Conservation (phyloP, 352 stramenopile species). For the Pythium rhizo-oryzae region DNA sequence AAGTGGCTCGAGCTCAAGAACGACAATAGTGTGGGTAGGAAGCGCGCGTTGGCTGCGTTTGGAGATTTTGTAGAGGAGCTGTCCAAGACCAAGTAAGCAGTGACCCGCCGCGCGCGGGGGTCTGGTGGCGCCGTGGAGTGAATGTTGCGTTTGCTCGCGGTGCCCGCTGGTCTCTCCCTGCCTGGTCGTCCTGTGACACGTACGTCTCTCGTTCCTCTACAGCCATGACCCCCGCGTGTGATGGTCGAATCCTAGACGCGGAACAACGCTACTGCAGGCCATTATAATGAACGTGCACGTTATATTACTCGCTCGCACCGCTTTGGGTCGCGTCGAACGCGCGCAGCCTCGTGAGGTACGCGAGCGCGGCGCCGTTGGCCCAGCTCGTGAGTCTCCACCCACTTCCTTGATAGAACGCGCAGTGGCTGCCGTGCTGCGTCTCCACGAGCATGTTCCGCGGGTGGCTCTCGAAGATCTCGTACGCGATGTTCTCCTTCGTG, state of each 20-base stretch:
- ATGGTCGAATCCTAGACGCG: slow-evolving; percentile 14
- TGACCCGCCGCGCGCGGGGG: background rate
- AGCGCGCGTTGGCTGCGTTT: slow-evolving; percentile 66
- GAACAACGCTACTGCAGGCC: slow-evolving; percentile 13
- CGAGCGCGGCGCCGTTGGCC: slow-evolving; percentile 57
- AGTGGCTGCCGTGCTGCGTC: slow-evolving; percentile 69
- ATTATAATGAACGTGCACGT: slow-evolving; percentile 16
- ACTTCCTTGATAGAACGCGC: slow-evolving; percentile 73
- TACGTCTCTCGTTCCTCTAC: slow-evolving; percentile 10
- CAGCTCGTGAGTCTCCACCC: slow-evolving; percentile 60
- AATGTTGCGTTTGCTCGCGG: background rate
- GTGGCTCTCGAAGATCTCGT: slow-evolving; percentile 54
- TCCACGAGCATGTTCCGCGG: slow-evolving; percentile 55
- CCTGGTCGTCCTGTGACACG: slow-evolving; percentile 6
- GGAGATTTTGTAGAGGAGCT: slow-evolving; percentile 76
- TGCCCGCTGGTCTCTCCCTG: background rate
- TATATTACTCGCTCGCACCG: slow-evolving; percentile 1
- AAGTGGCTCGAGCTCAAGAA: slow-evolving; percentile 80
- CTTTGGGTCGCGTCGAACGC: background rate
- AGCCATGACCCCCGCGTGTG: background rate
- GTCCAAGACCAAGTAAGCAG: slow-evolving; percentile 61
- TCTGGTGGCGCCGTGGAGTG: background rate
- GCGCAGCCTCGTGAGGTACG: slow-evolving; percentile 58
- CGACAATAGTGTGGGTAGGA: slow-evolving; percentile 75
- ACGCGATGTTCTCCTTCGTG: slow-evolving; percentile 73